Evolutionary conservation across 768 basidiomycete species (phyloP).

Genomic region (Atractiella rhizophila): DNA sequence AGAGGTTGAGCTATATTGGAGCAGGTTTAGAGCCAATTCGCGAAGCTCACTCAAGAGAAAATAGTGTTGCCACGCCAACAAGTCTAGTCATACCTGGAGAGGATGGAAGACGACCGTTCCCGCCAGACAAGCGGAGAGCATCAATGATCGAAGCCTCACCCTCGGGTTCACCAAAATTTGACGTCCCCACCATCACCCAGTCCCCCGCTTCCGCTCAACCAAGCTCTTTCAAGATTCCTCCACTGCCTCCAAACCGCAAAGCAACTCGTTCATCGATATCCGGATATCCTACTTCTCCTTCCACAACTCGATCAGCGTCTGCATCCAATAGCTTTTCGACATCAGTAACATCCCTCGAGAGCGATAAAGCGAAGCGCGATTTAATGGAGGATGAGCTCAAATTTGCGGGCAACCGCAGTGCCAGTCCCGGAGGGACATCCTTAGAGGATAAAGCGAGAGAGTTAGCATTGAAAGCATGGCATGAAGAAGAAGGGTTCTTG

Average conservation of each 20-base stretch:
- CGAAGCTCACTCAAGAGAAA: background rate
- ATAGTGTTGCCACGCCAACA: background rate
- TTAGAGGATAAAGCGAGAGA: conserved; percentile 33
- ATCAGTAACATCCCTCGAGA: background rate
- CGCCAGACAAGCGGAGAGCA: background rate
- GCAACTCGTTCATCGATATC: too few relatives aligned
- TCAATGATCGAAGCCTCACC: background rate
- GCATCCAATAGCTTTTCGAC: background rate
- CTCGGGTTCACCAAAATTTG: background rate
- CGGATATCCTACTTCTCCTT: background rate
- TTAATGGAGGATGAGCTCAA: background rate
- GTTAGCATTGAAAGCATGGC: conserved; percentile 53
- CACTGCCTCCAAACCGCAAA: too few relatives aligned
- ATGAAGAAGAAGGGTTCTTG: conserved; percentile 61
- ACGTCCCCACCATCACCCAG: conserved; percentile 2
- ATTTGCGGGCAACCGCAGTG: too few relatives aligned
- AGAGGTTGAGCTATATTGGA: too few relatives aligned
- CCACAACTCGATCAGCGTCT: background rate
- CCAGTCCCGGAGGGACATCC: too few relatives aligned
- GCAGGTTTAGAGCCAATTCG: too few relatives aligned
- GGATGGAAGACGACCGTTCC: background rate
- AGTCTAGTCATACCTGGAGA: conserved; percentile 2
- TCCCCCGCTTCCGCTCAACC: conserved; percentile 4
- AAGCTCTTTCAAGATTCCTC: background rate
- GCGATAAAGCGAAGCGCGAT: background rate